Base-by-base conservation (phyloP, 768 basidiomycete genomes). In the Podaxis rugospora region DNA sequence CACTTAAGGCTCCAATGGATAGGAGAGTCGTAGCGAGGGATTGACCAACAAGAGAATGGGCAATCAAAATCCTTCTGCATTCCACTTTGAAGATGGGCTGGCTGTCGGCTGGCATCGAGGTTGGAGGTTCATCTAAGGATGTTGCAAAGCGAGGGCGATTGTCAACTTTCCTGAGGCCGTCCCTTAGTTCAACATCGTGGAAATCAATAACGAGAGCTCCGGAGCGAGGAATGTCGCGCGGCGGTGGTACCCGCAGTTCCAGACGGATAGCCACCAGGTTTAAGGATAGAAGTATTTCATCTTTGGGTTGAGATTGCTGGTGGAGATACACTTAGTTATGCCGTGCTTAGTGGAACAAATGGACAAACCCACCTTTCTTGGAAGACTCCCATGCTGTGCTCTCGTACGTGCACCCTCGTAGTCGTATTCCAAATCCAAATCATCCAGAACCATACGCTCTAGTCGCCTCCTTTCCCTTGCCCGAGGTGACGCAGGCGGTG, bases 161-260 rank as follows among this genome's bases (percentile, higher is more conserved):
- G 37, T 57, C 65, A 11, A 58, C 44, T 27, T 27, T 25, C 54
- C 62, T 21, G 62, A 65, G 55, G 63, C 69, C 44, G 67, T 69
- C 46, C 68, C 40, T 53, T 47, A 65, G 51, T 14, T 37, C 46
- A 55, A 90, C 64, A 55, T 78, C 75, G 67, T 87, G 83, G 1
- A 90, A 55, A 66, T 92, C 90, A 36, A 90, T 27, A 14, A 90
- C 72, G 4, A 92, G 62, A 25, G 83, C 82, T 4, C 93, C 92
- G 47, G 92, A 92, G 25, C 90, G 83, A 16, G 76, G 78, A 5
- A 68, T 40, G 1, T 69, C 69, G 18, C 75, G 69, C 4, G 86
- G 86, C 32, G 91, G 78, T 4, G 87, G 85, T 67, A 83, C 87
- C 51, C 90, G 83, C 52, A 89, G 68, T 68, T 93, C 83, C 21